Conservation (phyloP, 768 basidiomycete genomes). For the Amanita brunnescens region DNA sequence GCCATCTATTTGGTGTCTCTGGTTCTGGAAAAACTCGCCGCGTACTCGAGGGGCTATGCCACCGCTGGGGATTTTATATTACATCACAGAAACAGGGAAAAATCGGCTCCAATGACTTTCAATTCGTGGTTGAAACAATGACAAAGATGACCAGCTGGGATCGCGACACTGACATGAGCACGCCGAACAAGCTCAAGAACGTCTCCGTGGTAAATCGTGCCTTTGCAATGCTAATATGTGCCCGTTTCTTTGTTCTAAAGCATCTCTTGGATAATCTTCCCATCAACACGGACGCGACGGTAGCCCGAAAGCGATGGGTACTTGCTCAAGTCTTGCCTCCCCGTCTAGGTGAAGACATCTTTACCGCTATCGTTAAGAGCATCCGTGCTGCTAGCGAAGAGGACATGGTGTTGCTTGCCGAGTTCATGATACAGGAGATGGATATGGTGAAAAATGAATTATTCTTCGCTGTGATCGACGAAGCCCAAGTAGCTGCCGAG, state of each 20-base stretch:
- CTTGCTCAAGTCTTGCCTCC: conserved; percentile 5
- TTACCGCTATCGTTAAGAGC: conserved; percentile 1
- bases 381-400: conserved; percentile 3
- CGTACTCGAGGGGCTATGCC: neutral
- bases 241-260: conserved; percentile 10
- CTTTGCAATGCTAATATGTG: conserved; percentile 10
- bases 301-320: conserved; percentile 10
- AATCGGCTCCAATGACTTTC: conserved; percentile 9
- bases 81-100: neutral
- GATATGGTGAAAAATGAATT: neutral
- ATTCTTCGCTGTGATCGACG: conserved; percentile 8
- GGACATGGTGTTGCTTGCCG: neutral
- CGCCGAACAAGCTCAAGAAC: conserved; percentile 2
- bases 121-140: neutral
- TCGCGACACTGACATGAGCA: neutral
- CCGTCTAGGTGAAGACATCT: neutral
- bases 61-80: conserved; percentile 8
- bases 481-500: conserved; percentile 9
- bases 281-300: neutral
- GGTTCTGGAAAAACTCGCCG: neutral
- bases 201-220: conserved; percentile 3
- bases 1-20: conserved; percentile 4
- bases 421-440: neutral
- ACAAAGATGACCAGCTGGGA: conserved; percentile 6
- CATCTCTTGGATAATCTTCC: conserved; percentile 8